Base-by-base conservation (phyloP, 2,329 filamentous ascomycete genomes). In the Ceratocystis papillata region DNA sequence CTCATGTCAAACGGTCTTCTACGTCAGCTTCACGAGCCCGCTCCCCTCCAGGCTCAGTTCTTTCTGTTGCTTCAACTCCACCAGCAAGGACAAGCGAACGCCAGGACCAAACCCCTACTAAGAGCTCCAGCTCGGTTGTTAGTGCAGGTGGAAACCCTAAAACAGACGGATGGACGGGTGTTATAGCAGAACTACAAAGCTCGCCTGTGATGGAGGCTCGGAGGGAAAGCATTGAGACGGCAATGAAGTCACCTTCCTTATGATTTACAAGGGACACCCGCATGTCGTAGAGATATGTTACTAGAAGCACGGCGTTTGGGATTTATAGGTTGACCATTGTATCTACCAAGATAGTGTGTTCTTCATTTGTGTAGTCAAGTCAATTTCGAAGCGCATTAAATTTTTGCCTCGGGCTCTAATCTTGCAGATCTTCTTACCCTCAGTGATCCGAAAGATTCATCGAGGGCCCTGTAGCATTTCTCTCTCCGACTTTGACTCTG, bases 131-230 rank as follows among this genome's bases (percentile, higher is more conserved):
- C 22, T 67, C 66, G 5, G 57, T 65, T 20, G 57, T 57, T 15
- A 67, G 63, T 63, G 46, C 55, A 15, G 57, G 66, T 5, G 79
- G 65, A 75, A 63, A 67, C 48, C 66, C 66, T 22, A 67, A 67
- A 20, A 67, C 63, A 7, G 66, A 76, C 68, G 83, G 83, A 30
- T 87, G 84, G 84, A 81, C 81, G 22, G 83, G 83, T 30, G 83
- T 87, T 5, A 81, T 87, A 25, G 77, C 82, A 65, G 84, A 87
- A 71, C 75, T 87, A 62, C 83, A 86, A 72, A 80, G 75, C 65
- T 85, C 82, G 28, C 84, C 84, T 1, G 73, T 80, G 66, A 79
- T 87, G 76, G 82, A 83, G 62, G 81, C 83, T 70, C 78, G 84
- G 17, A 65, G 66, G n/a, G 66, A 67, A 41, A 67, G 63, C 6